Evolutionary conservation across 2,329 filamentous ascomycete genomes (phyloP), one percentile per base, ranked within the genome.

Genomic region (Xylariaceae sp.): DNA sequence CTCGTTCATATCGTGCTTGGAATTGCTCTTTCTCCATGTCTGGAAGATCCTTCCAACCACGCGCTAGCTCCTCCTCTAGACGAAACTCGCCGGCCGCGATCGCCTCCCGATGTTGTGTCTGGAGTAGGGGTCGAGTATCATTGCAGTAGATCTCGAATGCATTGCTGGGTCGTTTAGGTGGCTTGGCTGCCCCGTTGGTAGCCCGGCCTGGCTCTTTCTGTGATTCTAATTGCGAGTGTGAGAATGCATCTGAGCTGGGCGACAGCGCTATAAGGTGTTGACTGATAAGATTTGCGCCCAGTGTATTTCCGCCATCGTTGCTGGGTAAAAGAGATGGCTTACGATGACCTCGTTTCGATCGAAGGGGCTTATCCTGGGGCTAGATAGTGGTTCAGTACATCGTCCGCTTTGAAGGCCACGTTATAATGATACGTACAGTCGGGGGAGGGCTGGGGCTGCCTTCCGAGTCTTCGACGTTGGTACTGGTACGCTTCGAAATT

Each of bases 381-480:
- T 88, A 69, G 65, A 59, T 47, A 56, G 56, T 48, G 52, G 47
- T 57, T 65, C 59, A 67, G 65, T 58, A 59, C 60, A 54, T 37
- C 30, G 34, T 37, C 12, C 43, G 44, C 9, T 53, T 48, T 47
- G 54, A 50, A 48, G 40, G 50, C 50, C 58, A 37, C 41, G 47
- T 35, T 44, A 52, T 30, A 43, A 43, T 50, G 40, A 40, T 47
- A 73, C 82, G 62, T 81, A 88, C 86, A 64, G 88, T 90, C 43
- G 87, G 87, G 29, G 87, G 87, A n/a, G 87, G 87, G 66, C 86
- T 89, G 5, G 86, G 87, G 68, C 86, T 89, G 64, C 86, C 85
- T 64, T 91, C 88, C 7, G 87, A 89, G 68, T 91, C 86, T 68
- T 89, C 85, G 47, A 88, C 85, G 62, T 87, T 87, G 62, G 83